Evolutionary conservation across 2,329 filamentous ascomycete species (phyloP).

Genomic region (Chlorencoelia australis): DNA sequence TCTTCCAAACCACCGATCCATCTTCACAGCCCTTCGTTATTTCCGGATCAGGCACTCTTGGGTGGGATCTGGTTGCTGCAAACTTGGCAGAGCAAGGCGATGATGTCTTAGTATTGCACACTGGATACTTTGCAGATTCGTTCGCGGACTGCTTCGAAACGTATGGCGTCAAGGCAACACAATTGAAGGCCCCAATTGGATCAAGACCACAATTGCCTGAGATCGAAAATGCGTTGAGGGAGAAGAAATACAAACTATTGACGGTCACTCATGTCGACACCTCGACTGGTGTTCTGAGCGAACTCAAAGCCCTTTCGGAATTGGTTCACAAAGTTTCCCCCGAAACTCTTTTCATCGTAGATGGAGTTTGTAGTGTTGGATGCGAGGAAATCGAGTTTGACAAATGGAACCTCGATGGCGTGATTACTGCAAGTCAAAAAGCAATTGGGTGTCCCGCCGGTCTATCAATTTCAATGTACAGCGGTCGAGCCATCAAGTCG

Average conservation of each 20-base stretch:
- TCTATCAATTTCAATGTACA: slow-evolving; percentile 89
- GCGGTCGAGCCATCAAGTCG: slow-evolving; percentile 71
- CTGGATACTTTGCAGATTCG: slow-evolving; percentile 92
- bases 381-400: slow-evolving; percentile 95
- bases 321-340: slow-evolving; percentile 80
- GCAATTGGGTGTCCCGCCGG: slow-evolving; percentile 93
- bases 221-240: slow-evolving; percentile 77
- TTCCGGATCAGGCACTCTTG: slow-evolving; percentile 87
- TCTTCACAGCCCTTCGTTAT: slow-evolving; percentile 84
- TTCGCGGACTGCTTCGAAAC: slow-evolving; percentile 87
- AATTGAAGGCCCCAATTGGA: slow-evolving; percentile 82
- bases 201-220: slow-evolving; percentile 77
- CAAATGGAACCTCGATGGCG: slow-evolving; percentile 84
- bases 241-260: slow-evolving; percentile 88
- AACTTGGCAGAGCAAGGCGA: slow-evolving; percentile 87
- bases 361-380: slow-evolving; percentile 94
- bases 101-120: slow-evolving; percentile 84
- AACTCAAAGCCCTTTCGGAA: slow-evolving; percentile 75
- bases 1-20: slow-evolving; percentile 83
- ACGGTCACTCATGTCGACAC: slow-evolving; percentile 97
- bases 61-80: slow-evolving; percentile 93
- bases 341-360: slow-evolving; percentile 82
- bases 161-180: slow-evolving; percentile 83
- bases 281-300: slow-evolving; percentile 88
- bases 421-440: slow-evolving; percentile 92